A percentile compares a stretch with the other conserved stretches of the same genome.
These are phyloP conservation scores for Aspergillus biplanus DNA, from an alignment of 495 filamentous ascomycete species.

Conservation along the genomic window DNA sequence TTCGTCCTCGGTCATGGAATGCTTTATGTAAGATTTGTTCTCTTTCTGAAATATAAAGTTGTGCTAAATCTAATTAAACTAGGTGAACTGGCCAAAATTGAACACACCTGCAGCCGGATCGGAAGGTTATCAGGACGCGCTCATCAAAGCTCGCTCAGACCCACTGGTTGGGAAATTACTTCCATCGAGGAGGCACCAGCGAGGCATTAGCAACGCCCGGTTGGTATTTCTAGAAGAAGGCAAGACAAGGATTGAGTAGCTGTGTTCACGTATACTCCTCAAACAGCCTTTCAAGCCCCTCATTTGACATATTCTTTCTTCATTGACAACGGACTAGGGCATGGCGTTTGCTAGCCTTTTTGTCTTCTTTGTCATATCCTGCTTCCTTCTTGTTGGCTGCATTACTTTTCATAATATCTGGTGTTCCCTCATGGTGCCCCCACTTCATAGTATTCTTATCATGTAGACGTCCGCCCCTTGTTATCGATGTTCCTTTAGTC, in stretches of 20 bases:
- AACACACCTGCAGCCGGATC: constrained; percentile 81
- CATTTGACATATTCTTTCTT: constrained; percentile 10
- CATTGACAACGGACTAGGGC: background rate
- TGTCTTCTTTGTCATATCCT: constrained; percentile 15
- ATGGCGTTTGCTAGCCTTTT: constrained; percentile 17
- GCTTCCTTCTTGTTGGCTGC: background rate
- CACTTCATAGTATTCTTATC: constrained; percentile 10
- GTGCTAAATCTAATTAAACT: constrained; percentile 13
- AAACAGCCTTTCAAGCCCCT: background rate
- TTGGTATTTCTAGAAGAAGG: constrained; percentile 88
- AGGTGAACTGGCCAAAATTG: constrained; percentile 98
- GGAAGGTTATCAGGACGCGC: constrained; percentile 88
- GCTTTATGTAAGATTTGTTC: constrained; percentile 72
- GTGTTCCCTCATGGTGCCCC: background rate
- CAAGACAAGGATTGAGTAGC: constrained; percentile 91
- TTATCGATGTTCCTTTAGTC: constrained; percentile 2
- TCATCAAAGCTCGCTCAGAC: constrained; percentile 74
- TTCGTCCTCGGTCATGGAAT: constrained; percentile 85
- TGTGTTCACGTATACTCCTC: background rate
- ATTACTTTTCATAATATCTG: constrained; percentile 8
- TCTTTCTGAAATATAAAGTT: background rate
- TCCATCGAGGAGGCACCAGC: constrained; percentile 63
- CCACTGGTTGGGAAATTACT: constrained; percentile 74
- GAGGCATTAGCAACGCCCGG: constrained; percentile 75
- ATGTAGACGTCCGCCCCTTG: constrained; percentile 12